Conservation (phyloP, 148 eudicot genomes). For the Limonium bicolor region DNA sequence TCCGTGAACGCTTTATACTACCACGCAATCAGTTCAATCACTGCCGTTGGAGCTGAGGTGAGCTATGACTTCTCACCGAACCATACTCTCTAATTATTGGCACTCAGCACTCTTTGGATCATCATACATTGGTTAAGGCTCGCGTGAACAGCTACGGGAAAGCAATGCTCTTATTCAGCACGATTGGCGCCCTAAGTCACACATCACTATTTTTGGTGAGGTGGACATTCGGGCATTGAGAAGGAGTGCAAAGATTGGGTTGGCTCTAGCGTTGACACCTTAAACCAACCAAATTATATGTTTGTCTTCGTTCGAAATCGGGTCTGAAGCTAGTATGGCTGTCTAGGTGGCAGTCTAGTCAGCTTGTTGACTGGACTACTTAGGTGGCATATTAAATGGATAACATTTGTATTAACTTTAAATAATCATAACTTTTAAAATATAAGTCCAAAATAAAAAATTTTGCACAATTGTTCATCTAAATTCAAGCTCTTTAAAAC, state of each 20-base stretch:
- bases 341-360: no score
- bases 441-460: no score
- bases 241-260: conserved; percentile 47
- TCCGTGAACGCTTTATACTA: conserved; percentile 43
- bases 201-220: conserved; percentile 46
- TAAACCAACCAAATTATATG: conserved; percentile 14
- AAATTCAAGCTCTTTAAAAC: no score
- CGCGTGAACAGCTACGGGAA: conserved; percentile 44
- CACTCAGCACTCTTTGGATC: conserved; percentile 36
- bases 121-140: conserved; percentile 39
- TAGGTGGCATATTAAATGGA: no score
- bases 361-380: no score
- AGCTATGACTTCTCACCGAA: conserved; percentile 40
- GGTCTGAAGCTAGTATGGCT: no score
- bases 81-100: conserved; percentile 41
- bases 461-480: no score
- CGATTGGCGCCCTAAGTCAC: conserved; percentile 55
- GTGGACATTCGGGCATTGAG: conserved; percentile 48
- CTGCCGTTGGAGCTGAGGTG: conserved; percentile 60
- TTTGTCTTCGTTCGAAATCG: no score
- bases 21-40: conserved; percentile 32
- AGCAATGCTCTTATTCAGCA: conserved; percentile 47
- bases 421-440: no score
- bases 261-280: conserved; percentile 46
- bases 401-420: no score